Conservation (phyloP, 192 early-diverging fungal species). For the Geosiphon pyriformis region DNA sequence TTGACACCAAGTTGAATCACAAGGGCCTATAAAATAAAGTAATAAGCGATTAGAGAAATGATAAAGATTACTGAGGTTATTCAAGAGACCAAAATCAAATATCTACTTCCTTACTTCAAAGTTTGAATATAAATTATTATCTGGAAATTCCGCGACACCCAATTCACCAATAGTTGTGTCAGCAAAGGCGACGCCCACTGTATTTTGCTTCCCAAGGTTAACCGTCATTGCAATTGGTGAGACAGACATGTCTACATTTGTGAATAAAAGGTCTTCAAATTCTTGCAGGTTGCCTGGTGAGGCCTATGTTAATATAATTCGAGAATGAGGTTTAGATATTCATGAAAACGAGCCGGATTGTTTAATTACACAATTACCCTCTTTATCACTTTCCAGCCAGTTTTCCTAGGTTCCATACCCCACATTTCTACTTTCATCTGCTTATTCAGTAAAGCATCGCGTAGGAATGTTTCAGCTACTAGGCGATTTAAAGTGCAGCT, state of each 20-base stretch:
- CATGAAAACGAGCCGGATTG: background rate
- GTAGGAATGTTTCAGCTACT: constrained; percentile 70
- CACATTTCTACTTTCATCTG: constrained; percentile 84
- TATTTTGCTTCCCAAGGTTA: constrained; percentile 55
- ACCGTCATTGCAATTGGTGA: constrained; percentile 82
- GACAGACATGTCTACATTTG: constrained; percentile 58
- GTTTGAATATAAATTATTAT: constrained; percentile 89
- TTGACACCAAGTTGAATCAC: constrained; percentile 91
- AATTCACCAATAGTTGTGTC: constrained; percentile 79
- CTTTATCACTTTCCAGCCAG: constrained; percentile 48
- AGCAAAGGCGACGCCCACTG: constrained; percentile 83
- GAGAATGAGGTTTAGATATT: too few species aligned
- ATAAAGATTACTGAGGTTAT: background rate
- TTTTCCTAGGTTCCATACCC: constrained; percentile 43
- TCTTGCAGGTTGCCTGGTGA: constrained; percentile 93
- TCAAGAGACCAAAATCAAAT: too few species aligned
- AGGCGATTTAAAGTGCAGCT: constrained; percentile 75
- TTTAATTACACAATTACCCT: constrained; percentile 16
- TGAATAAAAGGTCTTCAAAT: constrained; percentile 87
- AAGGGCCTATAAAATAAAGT: too few species aligned
- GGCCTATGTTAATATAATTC: constrained; percentile 42
- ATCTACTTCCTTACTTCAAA: constrained; percentile 89
- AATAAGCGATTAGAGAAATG: too few species aligned
- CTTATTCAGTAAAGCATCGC: constrained; percentile 69
- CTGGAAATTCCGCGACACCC: constrained; percentile 85